These are phyloP conservation scores for Perkinsus chesapeaki DNA, from an alignment of 169 alveolate genomes.

Conservation along the genomic window DNA sequence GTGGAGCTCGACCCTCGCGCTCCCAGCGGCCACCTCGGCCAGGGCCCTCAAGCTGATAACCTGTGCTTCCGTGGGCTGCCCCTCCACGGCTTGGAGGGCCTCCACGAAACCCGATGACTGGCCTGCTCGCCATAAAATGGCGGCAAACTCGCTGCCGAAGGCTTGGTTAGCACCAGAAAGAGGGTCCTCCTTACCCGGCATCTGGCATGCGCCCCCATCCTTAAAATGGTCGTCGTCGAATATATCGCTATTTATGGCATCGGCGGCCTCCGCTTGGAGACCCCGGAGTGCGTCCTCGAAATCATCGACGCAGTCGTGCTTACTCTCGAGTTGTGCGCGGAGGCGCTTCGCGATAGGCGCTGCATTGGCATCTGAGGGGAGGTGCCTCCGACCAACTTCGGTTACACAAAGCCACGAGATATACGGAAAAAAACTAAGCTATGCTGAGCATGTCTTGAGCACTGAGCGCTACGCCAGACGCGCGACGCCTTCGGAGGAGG, in stretches of 20 bases:
- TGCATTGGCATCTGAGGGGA: too few relatives aligned
- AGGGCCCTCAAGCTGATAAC: not conserved
- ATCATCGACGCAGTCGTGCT: not conserved
- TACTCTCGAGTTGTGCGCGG: not conserved
- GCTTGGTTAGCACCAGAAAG: not conserved
- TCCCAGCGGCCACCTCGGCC: not conserved
- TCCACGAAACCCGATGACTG: not conserved
- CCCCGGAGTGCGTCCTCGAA: not conserved
- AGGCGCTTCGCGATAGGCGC: not conserved
- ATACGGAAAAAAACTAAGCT: too few relatives aligned
- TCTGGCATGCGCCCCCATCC: not conserved
- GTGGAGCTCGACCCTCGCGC: not conserved
- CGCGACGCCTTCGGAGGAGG: too few relatives aligned
- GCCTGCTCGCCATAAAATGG: not conserved
- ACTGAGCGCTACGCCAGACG: too few relatives aligned
- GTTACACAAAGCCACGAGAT: too few relatives aligned
- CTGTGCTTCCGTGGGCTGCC: not conserved
- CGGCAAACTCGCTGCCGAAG: not conserved
- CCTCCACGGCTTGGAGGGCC: not conserved
- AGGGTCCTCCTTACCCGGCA: not conserved
- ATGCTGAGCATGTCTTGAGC: too few relatives aligned
- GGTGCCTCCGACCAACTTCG: too few relatives aligned
- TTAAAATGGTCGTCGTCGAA: not conserved
- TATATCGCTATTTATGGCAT: not conserved
- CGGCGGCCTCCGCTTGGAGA: not conserved